Conservation (phyloP, 1,284 basidiomycete genomes). For the Fistulinella cinereoalba region DNA sequence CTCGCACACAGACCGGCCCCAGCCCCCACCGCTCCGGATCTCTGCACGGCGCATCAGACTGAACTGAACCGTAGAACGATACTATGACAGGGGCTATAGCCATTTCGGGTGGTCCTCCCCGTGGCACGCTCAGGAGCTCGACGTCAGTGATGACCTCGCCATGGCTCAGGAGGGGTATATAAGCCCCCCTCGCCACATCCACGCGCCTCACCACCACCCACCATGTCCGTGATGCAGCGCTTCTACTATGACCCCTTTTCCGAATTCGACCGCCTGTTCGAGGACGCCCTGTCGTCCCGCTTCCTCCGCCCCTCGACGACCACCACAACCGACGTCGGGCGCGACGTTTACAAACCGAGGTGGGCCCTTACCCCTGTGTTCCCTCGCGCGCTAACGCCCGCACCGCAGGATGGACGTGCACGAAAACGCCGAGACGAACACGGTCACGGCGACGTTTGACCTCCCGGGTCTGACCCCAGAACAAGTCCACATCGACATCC, state of each 20-base stretch:
- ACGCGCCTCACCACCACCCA: background rate
- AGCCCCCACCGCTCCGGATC: no score
- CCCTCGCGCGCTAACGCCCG: background rate
- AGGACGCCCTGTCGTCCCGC: constrained; percentile 41
- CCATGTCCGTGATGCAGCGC: constrained; percentile 35
- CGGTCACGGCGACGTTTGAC: constrained; percentile 48
- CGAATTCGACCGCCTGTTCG: constrained; percentile 50
- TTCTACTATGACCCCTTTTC: constrained; percentile 50
- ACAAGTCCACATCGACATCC: constrained; percentile 42
- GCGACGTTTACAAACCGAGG: constrained; percentile 30
- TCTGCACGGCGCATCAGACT: no score
- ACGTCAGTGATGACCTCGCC: constrained; percentile 11
- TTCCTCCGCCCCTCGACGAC: constrained; percentile 16
- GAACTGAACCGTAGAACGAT: no score
- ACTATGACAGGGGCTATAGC: no score
- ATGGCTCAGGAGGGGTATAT: background rate
- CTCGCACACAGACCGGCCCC: no score
- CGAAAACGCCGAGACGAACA: constrained; percentile 40
- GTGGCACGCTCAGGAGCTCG: constrained; percentile 3
- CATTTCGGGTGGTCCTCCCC: background rate
- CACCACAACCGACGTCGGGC: constrained; percentile 7
- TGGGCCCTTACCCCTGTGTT: constrained; percentile 3
- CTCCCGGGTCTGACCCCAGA: constrained; percentile 47
- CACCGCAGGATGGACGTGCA: constrained; percentile 36
- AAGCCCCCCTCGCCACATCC: background rate